Evolutionary conservation across 805 yeast genomes (phyloP).

Genomic region (Ogataea nitratoaversa): DNA sequence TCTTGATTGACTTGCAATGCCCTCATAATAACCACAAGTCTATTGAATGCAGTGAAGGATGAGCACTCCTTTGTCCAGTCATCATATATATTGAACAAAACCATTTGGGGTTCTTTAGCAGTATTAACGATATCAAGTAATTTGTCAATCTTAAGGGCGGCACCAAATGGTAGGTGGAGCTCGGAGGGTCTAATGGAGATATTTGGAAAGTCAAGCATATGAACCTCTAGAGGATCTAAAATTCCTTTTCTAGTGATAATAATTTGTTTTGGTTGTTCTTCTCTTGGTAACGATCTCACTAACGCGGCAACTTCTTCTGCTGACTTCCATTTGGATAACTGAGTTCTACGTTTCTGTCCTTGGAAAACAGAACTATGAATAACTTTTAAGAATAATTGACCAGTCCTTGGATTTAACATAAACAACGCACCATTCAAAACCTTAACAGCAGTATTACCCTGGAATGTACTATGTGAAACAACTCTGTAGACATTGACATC

Average conservation of each 20-base stretch:
- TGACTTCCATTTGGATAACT: conserved; percentile 95
- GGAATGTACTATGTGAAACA: conserved; percentile 83
- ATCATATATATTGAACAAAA: conserved; percentile 83
- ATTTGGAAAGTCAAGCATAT: conserved; percentile 94
- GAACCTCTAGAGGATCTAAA: conserved; percentile 92
- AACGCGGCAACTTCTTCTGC: conserved; percentile 96
- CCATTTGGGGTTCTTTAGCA: conserved; percentile 93
- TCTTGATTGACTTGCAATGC: conserved; percentile 78
- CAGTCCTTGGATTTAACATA: conserved; percentile 84
- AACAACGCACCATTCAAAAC: conserved; percentile 93
- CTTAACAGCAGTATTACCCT: conserved; percentile 88
- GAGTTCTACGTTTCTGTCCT: conserved; percentile 91
- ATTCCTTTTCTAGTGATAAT: conserved; percentile 88
- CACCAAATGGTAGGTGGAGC: conserved; percentile 81
- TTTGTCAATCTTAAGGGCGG: conserved; percentile 78
- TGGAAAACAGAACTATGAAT: conserved; percentile 96
- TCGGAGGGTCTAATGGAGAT: conserved; percentile 87
- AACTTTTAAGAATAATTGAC: conserved; percentile 82
- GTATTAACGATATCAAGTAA: conserved; percentile 71
- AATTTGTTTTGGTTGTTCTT: conserved; percentile 91
- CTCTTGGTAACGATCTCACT: conserved; percentile 81
- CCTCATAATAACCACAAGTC: conserved; percentile 77
- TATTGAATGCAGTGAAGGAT: conserved; percentile 89
- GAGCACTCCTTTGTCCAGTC: conserved; percentile 87
- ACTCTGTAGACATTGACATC: conserved; percentile 94